Conservation (phyloP, 1,139 yeast genomes). For the Schwanniomyces etchellsii region DNA sequence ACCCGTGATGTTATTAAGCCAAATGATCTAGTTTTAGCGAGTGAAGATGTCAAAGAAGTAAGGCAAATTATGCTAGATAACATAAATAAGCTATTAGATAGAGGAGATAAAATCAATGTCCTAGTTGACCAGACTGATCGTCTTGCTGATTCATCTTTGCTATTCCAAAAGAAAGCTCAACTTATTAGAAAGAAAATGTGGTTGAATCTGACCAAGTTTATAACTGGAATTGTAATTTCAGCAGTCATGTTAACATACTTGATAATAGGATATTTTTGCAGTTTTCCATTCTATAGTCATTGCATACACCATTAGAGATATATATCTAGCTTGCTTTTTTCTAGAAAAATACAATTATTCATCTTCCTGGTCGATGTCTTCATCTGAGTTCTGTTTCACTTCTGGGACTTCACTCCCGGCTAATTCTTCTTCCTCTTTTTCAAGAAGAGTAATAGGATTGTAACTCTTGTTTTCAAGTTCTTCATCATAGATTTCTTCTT, state of each 20-base stretch:
- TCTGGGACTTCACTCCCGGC: constrained; percentile 14
- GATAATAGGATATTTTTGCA: constrained; percentile 45
- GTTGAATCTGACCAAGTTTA: constrained; percentile 45
- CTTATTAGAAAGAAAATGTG: constrained; percentile 63
- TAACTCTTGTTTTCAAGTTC: constrained; percentile 7
- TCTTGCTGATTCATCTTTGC: constrained; percentile 61
- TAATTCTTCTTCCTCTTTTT: constrained; percentile 16
- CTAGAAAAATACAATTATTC: constrained; percentile 2
- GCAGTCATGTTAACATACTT: constrained; percentile 31
- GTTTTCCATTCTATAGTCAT: constrained; percentile 37
- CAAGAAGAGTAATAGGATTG: constrained; percentile 16
- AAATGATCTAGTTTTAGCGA: constrained; percentile 35
- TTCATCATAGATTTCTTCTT: constrained; percentile 5
- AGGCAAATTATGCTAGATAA: constrained; percentile 63
- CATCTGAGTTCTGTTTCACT: constrained; percentile 10
- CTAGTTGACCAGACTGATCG: constrained; percentile 80
- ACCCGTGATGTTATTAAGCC: constrained; percentile 27
- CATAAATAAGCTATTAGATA: constrained; percentile 60
- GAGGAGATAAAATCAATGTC: constrained; percentile 74
- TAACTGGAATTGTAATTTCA: constrained; percentile 22
- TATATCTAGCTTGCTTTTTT: too few species aligned
- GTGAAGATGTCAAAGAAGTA: constrained; percentile 49
- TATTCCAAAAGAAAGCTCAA: constrained; percentile 69
- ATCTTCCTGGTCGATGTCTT: constrained; percentile 13
- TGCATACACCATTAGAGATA: constrained; percentile 21